Evolutionary conservation across 1,284 basidiomycete genomes (phyloP).

Genomic region (Trametes hirsuta): DNA sequence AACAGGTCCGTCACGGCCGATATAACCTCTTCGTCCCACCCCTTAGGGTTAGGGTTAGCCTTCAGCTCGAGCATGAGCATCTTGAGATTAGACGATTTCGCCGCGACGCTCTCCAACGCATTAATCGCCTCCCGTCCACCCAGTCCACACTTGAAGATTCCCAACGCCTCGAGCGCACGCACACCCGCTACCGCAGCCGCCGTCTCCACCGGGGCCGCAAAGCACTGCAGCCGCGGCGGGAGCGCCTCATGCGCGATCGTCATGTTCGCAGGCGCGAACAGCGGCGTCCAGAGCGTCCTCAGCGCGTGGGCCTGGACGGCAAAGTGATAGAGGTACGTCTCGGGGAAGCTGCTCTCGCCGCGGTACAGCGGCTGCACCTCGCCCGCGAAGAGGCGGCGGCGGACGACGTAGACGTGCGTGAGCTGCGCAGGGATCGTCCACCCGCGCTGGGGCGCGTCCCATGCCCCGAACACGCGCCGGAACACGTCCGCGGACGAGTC

Average conservation of each 20-base stretch:
- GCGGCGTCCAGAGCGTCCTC: slow-evolving; percentile 30
- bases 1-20: slow-evolving; percentile 33
- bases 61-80: slow-evolving; percentile 33
- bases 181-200: slow-evolving; percentile 20
- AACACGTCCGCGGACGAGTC: slow-evolving; percentile 45
- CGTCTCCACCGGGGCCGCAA: slow-evolving; percentile 32
- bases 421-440: slow-evolving; percentile 37
- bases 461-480: slow-evolving; percentile 32
- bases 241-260: slow-evolving; percentile 32
- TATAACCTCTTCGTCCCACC: slow-evolving; percentile 37
- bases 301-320: slow-evolving; percentile 29
- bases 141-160: slow-evolving; percentile 28
- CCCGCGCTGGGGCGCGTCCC: slow-evolving; percentile 20
- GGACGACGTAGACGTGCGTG: slow-evolving; percentile 39
- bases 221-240: slow-evolving; percentile 31
- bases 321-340: slow-evolving; percentile 30
- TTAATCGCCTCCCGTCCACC: slow-evolving; percentile 28
- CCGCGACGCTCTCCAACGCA: slow-evolving; percentile 25
- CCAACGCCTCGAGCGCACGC: slow-evolving; percentile 30
- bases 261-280: slow-evolving; percentile 28
- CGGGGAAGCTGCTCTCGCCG: slow-evolving; percentile 31
- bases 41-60: not conserved
- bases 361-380: slow-evolving; percentile 20
- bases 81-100: slow-evolving; percentile 23
- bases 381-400: slow-evolving; percentile 25